These are phyloP conservation scores for Primulina tabacum DNA, from an alignment of 257 asterid genomes.

Conservation along the genomic window DNA sequence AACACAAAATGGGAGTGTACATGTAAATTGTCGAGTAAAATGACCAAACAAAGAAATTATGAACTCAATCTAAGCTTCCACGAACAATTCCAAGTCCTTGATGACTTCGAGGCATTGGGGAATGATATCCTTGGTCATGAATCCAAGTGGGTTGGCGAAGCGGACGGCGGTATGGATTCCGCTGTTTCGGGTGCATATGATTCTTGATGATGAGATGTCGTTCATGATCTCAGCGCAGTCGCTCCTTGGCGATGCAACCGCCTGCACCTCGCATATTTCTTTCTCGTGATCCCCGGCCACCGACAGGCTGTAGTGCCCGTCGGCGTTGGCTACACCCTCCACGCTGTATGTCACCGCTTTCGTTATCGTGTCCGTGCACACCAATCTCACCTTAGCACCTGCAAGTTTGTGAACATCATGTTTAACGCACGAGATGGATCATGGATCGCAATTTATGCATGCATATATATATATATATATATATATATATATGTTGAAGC, in stretches of 20 bases:
- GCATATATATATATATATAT: background rate
- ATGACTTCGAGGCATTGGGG: constrained; percentile 23
- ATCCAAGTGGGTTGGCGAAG: constrained; percentile 40
- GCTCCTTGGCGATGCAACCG: constrained; percentile 26
- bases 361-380: constrained; percentile 28
- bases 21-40: background rate
- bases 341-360: constrained; percentile 11
- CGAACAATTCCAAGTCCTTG: constrained; percentile 22
- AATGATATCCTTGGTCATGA: constrained; percentile 18
- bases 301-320: constrained; percentile 30
- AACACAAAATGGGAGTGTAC: background rate
- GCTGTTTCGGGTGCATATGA: constrained; percentile 30
- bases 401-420: background rate
- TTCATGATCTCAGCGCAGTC: constrained; percentile 28
- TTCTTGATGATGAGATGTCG: constrained; percentile 14
- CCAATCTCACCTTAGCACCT: constrained; percentile 37
- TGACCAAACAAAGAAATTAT: background rate
- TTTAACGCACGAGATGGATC: too few relatives aligned
- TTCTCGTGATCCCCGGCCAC: constrained; percentile 40
- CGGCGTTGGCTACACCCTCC: constrained; percentile 18
- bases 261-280: constrained; percentile 40
- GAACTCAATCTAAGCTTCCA: background rate
- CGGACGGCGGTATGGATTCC: constrained; percentile 30
- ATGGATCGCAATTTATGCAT: background rate
- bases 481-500: background rate